These are phyloP conservation scores for Nothophoma quercina DNA, from an alignment of 2,329 filamentous ascomycete genomes.

Conservation along the genomic window DNA sequence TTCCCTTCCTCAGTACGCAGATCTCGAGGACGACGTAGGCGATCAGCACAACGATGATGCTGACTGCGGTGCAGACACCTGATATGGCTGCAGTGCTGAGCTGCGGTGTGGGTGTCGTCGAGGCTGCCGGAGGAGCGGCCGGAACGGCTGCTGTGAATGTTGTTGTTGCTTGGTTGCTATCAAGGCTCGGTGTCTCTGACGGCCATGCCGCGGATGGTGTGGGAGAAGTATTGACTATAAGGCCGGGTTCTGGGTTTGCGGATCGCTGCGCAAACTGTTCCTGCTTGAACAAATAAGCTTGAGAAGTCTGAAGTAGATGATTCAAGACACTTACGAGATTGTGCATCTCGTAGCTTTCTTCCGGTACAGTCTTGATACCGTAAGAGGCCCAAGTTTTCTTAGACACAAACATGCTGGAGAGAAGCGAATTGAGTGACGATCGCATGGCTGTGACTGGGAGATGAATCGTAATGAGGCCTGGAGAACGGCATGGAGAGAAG, in stretches of 20 bases:
- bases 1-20: slow-evolving; percentile 27
- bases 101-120: background rate
- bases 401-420: background rate
- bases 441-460: background rate
- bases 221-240: background rate
- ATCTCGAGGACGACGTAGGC: slow-evolving; percentile 1
- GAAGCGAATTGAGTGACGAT: background rate
- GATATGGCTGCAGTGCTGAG: slow-evolving; percentile 1
- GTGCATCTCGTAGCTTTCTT: slow-evolving; percentile 1
- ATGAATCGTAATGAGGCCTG: background rate
- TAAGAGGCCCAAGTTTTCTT: background rate
- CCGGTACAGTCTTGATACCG: background rate
- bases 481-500: background rate
- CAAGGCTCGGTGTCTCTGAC: background rate
- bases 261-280: background rate
- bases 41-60: background rate
- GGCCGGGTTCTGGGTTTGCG: background rate
- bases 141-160: background rate
- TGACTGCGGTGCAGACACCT: background rate
- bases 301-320: background rate
- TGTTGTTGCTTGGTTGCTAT: background rate
- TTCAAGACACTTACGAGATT: background rate
- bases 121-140: background rate
- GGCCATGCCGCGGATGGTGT: background rate
- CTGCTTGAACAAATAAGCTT: background rate